Evolutionary conservation across 129 eudicot genomes (phyloP).

Genomic region (Lonicera japonica): DNA sequence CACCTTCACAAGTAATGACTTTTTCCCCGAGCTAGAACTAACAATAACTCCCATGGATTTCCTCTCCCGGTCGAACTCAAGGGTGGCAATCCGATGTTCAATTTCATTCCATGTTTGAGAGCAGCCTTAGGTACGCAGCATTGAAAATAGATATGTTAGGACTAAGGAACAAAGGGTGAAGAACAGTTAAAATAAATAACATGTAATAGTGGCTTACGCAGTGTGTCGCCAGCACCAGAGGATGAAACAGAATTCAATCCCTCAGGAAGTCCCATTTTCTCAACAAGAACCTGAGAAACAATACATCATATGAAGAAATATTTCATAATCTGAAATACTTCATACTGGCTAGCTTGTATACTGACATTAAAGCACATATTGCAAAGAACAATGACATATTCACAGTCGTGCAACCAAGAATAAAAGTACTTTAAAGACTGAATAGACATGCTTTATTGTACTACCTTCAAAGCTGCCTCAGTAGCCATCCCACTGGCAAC

Average conservation of each 20-base stretch:
- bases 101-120: conserved; percentile 40
- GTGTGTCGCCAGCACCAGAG: conserved; percentile 21
- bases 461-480: conserved; percentile 92
- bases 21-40: conserved; percentile 48
- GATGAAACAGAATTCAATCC: conserved; percentile 31
- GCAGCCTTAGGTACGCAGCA: conserved; percentile 31
- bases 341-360: not conserved
- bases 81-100: conserved; percentile 66
- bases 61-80: conserved; percentile 87
- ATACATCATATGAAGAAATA: not conserved
- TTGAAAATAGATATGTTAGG: not conserved
- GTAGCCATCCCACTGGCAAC: conserved; percentile 89
- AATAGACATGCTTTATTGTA: not conserved
- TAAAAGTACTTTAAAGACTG: not conserved
- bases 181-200: not conserved
- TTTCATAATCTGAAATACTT: not conserved
- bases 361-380: not conserved
- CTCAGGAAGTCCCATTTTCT: conserved; percentile 87
- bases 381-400: not conserved
- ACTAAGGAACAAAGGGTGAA: not conserved
- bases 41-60: conserved; percentile 92
- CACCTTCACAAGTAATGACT: conserved; percentile 80
- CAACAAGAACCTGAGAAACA: conserved; percentile 60
- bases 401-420: not conserved
- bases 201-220: conserved; percentile 29